Evolutionary conservation across 768 basidiomycete genomes (phyloP).

Genomic region (Mycena floridula): DNA sequence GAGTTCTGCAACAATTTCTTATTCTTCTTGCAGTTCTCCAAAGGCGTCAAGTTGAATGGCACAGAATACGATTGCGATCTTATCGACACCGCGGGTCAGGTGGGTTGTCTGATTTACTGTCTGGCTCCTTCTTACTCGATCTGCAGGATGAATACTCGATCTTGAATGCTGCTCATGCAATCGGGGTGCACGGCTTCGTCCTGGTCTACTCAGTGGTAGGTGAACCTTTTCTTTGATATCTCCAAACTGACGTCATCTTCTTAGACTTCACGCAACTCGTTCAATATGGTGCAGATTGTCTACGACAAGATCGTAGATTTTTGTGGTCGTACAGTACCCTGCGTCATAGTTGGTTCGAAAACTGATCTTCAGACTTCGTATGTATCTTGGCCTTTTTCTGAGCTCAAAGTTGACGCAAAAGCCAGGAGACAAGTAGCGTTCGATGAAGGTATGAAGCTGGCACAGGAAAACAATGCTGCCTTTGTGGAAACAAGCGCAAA

Average conservation of each 20-base stretch:
- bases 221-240: too few relatives aligned
- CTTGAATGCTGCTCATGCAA: conserved; percentile 88
- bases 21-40: too few relatives aligned
- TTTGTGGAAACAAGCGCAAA: conserved; percentile 90
- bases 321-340: conserved; percentile 80
- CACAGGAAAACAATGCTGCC: conserved; percentile 63
- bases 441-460: conserved; percentile 71
- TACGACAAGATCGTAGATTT: conserved; percentile 93
- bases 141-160: conserved; percentile 91
- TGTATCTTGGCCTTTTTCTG: conserved; percentile 18
- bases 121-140: conserved; percentile 3
- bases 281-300: conserved; percentile 91
- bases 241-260: too few relatives aligned
- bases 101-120: conserved; percentile 24
- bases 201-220: conserved; percentile 98
- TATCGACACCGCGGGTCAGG: conserved; percentile 97
- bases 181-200: conserved; percentile 96
- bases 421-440: conserved; percentile 68
- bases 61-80: conserved; percentile 94
- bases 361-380: conserved; percentile 74
- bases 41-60: conserved; percentile 83
- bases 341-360: conserved; percentile 94
- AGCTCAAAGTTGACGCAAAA: too few relatives aligned
- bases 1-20: too few relatives aligned
- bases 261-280: conserved; percentile 78